Conservation (phyloP, 805 yeast genomes). For the Lipomyces orientalis region DNA sequence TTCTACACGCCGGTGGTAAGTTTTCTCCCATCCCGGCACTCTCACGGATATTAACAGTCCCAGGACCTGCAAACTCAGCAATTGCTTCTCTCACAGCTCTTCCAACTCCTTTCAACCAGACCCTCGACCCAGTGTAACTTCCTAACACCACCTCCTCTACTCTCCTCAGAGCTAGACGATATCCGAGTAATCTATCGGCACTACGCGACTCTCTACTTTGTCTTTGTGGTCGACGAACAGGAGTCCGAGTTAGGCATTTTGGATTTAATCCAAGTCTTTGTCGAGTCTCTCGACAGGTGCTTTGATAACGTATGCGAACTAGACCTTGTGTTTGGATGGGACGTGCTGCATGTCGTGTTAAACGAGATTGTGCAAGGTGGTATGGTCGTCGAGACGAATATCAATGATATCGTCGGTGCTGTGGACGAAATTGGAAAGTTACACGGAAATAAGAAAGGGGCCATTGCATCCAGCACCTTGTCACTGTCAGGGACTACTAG, state of each 20-base stretch:
- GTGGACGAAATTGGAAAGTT: conserved; percentile 46
- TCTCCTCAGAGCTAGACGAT: conserved; percentile 59
- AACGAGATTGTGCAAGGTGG: conserved; percentile 94
- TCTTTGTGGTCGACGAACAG: conserved; percentile 93
- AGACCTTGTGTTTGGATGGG: conserved; percentile 99
- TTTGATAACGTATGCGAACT: conserved; percentile 93
- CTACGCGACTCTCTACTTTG: conserved; percentile 95
- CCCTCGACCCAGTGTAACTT: conserved; percentile 83
- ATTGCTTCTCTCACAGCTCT: conserved; percentile 78
- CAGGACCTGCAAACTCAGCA: conserved; percentile 81
- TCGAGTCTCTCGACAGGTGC: conserved; percentile 90
- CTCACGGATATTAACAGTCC: background rate
- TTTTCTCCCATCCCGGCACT: background rate
- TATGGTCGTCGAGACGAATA: conserved; percentile 94
- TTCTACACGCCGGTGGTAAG: conserved; percentile 81
- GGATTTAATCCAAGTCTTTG: conserved; percentile 95
- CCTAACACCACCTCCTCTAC: conserved; percentile 82
- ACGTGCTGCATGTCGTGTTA: conserved; percentile 85
- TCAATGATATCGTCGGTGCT: conserved; percentile 72
- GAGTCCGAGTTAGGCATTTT: conserved; percentile 93
- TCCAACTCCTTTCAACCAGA: conserved; percentile 73
- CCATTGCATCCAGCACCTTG: conserved; percentile 28
- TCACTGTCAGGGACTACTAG: conserved; percentile 33
- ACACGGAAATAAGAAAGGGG: conserved; percentile 36
- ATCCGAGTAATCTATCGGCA: conserved; percentile 91